Evolutionary conservation across 345 rosid species (phyloP), one percentile per base, ranked within the genome.

Genomic region (Bruguiera parviflora): DNA sequence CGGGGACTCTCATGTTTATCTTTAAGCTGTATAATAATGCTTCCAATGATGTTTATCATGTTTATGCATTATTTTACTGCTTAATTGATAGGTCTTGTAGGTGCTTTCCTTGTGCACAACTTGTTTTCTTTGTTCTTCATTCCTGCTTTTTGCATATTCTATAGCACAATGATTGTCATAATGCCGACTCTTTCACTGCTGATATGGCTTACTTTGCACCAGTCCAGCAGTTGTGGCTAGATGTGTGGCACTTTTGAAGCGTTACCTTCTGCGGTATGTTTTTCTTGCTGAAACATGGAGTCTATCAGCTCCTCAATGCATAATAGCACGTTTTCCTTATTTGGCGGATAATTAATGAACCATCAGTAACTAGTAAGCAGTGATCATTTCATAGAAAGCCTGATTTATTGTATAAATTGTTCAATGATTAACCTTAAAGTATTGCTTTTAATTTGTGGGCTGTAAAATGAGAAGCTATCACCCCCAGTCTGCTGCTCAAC

Each of bases 191-290:
- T 43, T 65, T 72, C 69, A 58, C 75, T 72, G 53, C 77, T 82
- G 63, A 81, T 73, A 8, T 73, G 66, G 24, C 53, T 77, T 64
- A 61, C 66, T 72, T 70, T 77, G 64, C 72, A 70, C 77, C 98
- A 95, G 99, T 77, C 99, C 99, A 47, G 97, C 96, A 55, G 97
- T 92, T 61, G 98, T 95, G 72, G 92, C 90, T 63, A 90, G 96
- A 77, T 95, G 99, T 68, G 97, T 95, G 84, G 84, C 92, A 64
- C 86, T 92, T 77, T 77, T 95, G 81, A 95, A 95, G 84, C 88
- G 97, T 16, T 83, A 89, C 79, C 90, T 95, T 73, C 74, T 95
- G 77, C 80, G 94, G 99, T 90, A 84, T 62, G 82, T 21, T 66
- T 62, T 70, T 72, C 63, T 70, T 69, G 25, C 27, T 52, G 55